These are phyloP conservation scores for Fistulina hepatica DNA, from an alignment of 1,284 basidiomycete genomes.

Conservation along the genomic window DNA sequence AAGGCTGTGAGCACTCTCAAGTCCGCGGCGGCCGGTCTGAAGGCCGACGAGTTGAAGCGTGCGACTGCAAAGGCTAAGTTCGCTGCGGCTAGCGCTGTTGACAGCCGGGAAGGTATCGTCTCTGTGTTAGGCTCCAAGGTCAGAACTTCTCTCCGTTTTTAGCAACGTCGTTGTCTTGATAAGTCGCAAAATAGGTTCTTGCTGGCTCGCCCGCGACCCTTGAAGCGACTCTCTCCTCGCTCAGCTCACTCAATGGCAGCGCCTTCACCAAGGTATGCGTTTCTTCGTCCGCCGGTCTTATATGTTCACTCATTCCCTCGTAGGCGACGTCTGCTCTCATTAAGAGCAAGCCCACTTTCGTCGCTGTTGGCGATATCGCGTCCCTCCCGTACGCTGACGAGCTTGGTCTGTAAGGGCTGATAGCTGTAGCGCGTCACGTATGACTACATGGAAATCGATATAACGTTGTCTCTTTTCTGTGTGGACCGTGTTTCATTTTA, in stretches of 20 bases:
- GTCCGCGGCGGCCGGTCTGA: constrained; percentile 38
- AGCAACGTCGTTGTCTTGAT: constrained; percentile 8
- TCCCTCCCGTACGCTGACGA: constrained; percentile 79
- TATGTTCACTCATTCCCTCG: constrained; percentile 6
- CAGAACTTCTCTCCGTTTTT: constrained; percentile 14
- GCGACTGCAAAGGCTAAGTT: constrained; percentile 87
- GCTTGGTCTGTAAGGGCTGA: constrained; percentile 72
- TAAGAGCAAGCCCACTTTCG: constrained; percentile 72
- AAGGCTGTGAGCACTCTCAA: constrained; percentile 61
- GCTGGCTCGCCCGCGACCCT: constrained; percentile 41
- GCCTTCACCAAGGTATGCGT: constrained; percentile 51
- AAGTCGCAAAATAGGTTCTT: constrained; percentile 39
- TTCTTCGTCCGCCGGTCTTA: constrained; percentile 1
- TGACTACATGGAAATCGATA: too few relatives aligned
- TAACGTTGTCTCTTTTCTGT: too few relatives aligned
- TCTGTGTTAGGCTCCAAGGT: constrained; percentile 55
- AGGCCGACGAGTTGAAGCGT: constrained; percentile 63
- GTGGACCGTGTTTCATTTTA: too few relatives aligned
- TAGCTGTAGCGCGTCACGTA: too few relatives aligned
- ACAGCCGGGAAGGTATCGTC: constrained; percentile 62
- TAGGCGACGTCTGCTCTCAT: constrained; percentile 47
- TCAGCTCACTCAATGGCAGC: constrained; percentile 52
- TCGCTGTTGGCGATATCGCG: constrained; percentile 71
- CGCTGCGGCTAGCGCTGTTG: constrained; percentile 56
- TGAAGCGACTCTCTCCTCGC: constrained; percentile 41